These are phyloP conservation scores for Inonotus obliquus DNA, from an alignment of 1,284 basidiomycete species.

Conservation along the genomic window DNA sequence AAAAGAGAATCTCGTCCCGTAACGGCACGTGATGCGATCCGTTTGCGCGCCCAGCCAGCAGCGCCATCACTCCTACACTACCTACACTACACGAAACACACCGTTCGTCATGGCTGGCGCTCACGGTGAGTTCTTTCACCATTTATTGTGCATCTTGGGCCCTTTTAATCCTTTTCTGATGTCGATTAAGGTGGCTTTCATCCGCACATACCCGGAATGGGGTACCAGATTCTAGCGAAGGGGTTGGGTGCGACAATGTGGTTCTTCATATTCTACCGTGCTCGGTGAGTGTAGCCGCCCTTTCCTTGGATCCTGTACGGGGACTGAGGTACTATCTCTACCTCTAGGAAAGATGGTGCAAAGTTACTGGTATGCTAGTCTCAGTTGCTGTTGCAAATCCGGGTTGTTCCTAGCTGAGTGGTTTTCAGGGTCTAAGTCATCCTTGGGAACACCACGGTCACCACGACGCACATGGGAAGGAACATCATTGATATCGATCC, in stretches of 20 bases:
- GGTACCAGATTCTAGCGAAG: conserved; percentile 77
- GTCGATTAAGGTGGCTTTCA: conserved; percentile 62
- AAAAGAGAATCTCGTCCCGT: neutral
- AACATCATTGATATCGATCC: conserved; percentile 8
- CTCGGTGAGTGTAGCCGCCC: conserved; percentile 55
- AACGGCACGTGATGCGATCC: neutral
- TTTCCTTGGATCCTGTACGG: neutral
- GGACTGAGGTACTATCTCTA: neutral
- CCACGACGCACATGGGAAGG: conserved; percentile 20
- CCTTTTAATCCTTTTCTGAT: conserved; percentile 6
- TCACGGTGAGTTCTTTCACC: conserved; percentile 6
- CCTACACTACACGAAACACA: neutral
- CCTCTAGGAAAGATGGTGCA: conserved; percentile 40
- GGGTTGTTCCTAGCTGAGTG: neutral
- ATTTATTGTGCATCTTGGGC: neutral
- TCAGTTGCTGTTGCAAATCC: conserved; percentile 7
- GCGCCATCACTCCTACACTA: neutral
- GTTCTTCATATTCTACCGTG: conserved; percentile 97
- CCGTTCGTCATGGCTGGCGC: conserved; percentile 19
- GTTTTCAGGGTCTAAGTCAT: conserved; percentile 37
- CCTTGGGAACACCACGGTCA: conserved; percentile 42
- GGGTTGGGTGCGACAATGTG: conserved; percentile 89
- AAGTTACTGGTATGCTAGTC: conserved; percentile 36
- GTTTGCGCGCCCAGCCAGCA: neutral
- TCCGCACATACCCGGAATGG: conserved; percentile 77